Evolutionary conservation across 2,329 filamentous ascomycete genomes (phyloP), one percentile per base, ranked within the genome.

Genomic region (Ascochyta fabae): DNA sequence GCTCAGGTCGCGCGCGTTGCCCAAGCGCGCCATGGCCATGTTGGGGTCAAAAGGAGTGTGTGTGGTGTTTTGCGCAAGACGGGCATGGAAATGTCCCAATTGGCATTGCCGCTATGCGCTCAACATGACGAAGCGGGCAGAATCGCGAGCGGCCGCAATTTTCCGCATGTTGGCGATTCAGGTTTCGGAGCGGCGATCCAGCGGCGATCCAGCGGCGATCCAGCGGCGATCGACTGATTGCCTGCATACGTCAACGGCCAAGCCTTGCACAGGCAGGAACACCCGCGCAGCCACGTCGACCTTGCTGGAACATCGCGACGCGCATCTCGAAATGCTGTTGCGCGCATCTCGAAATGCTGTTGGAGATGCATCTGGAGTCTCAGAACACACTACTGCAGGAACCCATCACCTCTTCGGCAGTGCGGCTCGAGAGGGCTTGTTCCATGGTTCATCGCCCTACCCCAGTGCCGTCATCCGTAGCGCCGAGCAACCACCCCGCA

Each of bases 71-170:
- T 39, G 56, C 26, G 40, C 47, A 50, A 16, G 23, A 47, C 12
- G 9, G 23, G 45, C 48, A 27, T 51, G 53, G 36, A 36, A 50
- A 48, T 50, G 38, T 39, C 56, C 61, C 64, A 57, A 62, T 61
- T 62, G 64, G 36, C 36, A 31, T 50, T 13, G 7, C 59, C 42
- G 50, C 54, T 53, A 67, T 66, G 61, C 54, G 60, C 45, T 65
- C 63, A 65, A 54, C 65, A 74, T 70, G 70, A 69, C 67, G 69
- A 40, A 58, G 49, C 29, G 35, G 35, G 23, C n/a, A 15, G 8
- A 6, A 13, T 42, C 31, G 22, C 50, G 47, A 31, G 15, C 16
- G 52, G 12, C 31, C 48, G 33, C 39, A 10, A 9, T 40, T 54
- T 49, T 53, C 54, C 23, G 31, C 26, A 26, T 40, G 54, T 40